Evolutionary conservation across 2,329 filamentous ascomycete species (phyloP).

Genomic region (Alternaria novae-zelandiae): DNA sequence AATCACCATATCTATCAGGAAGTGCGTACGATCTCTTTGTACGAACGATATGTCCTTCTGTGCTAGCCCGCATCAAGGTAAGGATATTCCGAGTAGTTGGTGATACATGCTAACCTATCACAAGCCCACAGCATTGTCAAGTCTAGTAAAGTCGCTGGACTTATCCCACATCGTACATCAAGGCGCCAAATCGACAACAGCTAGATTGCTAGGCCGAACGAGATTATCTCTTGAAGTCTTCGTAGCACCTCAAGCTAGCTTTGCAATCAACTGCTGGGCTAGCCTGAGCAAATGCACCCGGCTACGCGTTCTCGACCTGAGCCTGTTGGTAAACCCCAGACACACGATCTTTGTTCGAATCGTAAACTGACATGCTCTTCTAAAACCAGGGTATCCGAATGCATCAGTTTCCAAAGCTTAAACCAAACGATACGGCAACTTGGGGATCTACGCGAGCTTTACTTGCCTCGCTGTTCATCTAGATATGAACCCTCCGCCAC

Average conservation of each 20-base stretch:
- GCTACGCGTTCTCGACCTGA: slow-evolving; percentile 60
- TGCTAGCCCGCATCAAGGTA: slow-evolving; percentile 54
- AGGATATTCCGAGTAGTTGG: background rate
- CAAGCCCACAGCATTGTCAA: slow-evolving; percentile 55
- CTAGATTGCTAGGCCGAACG: slow-evolving; percentile 61
- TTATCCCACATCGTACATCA: slow-evolving; percentile 65
- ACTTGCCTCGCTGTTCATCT: slow-evolving; percentile 52
- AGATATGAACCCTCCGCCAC: slow-evolving; percentile 31
- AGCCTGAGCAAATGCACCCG: slow-evolving; percentile 62
- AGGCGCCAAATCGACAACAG: slow-evolving; percentile 63
- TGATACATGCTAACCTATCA: background rate
- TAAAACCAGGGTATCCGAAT: slow-evolving; percentile 51
- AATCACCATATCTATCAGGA: slow-evolving; percentile 58
- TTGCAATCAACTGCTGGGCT: slow-evolving; percentile 64
- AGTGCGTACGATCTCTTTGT: slow-evolving; percentile 62
- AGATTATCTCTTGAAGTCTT: slow-evolving; percentile 62
- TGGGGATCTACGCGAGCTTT: slow-evolving; percentile 52
- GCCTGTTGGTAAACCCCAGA: slow-evolving; percentile 38
- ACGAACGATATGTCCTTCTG: slow-evolving; percentile 60
- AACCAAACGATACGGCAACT: slow-evolving; percentile 60
- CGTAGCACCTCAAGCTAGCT: slow-evolving; percentile 63
- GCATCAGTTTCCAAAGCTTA: slow-evolving; percentile 57
- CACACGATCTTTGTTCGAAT: background rate
- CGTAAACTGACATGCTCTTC: background rate
- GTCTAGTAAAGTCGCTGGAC: slow-evolving; percentile 61